A percentile compares a stretch with the other conserved stretches of the same genome.
phyloP scores from a whole-genome alignment of 257 asterid genomes.

The Voacanga thouarsii region DNA sequence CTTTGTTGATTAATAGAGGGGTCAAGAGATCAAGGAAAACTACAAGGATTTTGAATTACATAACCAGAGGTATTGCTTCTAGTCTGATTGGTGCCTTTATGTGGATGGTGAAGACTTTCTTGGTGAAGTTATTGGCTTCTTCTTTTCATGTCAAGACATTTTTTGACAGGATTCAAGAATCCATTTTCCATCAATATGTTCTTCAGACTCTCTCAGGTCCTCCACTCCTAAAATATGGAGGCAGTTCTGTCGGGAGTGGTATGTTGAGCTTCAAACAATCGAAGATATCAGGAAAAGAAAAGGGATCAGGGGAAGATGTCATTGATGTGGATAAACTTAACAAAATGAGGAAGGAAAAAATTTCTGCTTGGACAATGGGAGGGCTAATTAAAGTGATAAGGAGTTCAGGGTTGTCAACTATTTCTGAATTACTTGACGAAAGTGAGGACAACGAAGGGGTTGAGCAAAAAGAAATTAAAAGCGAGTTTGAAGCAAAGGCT shows the following conservation, averaged over 20 bases:
- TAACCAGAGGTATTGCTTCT: conserved; percentile 53
- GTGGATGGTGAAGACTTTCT: conserved; percentile 68
- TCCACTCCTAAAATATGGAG: conserved; percentile 26
- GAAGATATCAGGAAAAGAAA: conserved; percentile 26
- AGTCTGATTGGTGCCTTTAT: conserved; percentile 61
- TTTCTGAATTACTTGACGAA: conserved; percentile 52
- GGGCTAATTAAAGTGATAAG: conserved; percentile 58
- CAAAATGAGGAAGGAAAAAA: conserved; percentile 54
- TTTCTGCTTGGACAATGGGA: conserved; percentile 79
- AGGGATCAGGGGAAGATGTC: conserved; percentile 41
- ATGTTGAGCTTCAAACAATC: conserved; percentile 41
- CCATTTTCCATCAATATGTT: conserved; percentile 73
- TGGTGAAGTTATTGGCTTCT: conserved; percentile 61
- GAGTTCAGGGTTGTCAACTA: conserved; percentile 46
- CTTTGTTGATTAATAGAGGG: conserved; percentile 39
- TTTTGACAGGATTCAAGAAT: conserved; percentile 75
- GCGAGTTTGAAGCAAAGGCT: conserved; percentile 63
- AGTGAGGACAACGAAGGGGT: conserved; percentile 42
- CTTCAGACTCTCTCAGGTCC: conserved; percentile 58
- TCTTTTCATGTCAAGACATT: conserved; percentile 59
- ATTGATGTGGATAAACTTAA: conserved; percentile 70
- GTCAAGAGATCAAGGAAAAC: conserved; percentile 32
- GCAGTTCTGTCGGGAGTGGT: conserved; percentile 23
- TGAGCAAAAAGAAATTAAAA: conserved; percentile 41
- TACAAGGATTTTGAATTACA: conserved; percentile 33